Evolutionary conservation across 495 filamentous ascomycete genomes (phyloP), one percentile per base, ranked within the genome.

Genomic region (Penicillium paxilli): DNA sequence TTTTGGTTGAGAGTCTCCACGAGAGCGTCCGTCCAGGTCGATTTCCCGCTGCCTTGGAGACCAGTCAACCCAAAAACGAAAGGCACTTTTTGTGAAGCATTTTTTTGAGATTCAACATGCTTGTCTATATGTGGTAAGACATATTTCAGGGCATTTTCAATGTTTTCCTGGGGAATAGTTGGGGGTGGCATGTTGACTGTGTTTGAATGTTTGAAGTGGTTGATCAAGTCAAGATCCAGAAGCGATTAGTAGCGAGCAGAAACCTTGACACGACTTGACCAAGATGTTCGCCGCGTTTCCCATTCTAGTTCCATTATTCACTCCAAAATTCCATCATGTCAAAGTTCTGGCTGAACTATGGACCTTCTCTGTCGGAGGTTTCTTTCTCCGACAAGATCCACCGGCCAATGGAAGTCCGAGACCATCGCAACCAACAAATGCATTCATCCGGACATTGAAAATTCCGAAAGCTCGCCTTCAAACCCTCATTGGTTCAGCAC

Each of bases 11-110:
- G 40, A 2, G 33, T 20, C 24, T 52, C 38, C 7, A 57, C 58
- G 5, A 57, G 49, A 4, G 50, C 50, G 3, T 52, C 49, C 16
- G 58, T 60, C 53, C 58, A 60, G 28, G 58, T 60, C 7, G 58
- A 60, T 38, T 60, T 60, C 7, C 58, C 49, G 20, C 58, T 60
- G 12, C 58, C 58, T 30, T 60, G 53, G 17, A 60, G 53, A n/a
- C 58, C 58, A 17, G 58, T 60, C 6, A 60, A 28, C 1, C 37
- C 53, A 2, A 57, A 24, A 44, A 58, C 8, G 52, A 63, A 47
- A 21, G 55, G 52, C 32, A 22, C 16, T 20, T 48, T 44, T 52
- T 38, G 41, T 44, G 52, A 5, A 45, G 32, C 20, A 54, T 49
- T 8, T 17, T 47, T 23, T 42, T 44, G 23, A 2, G 28, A 17